Conservation (phyloP, 805 yeast genomes). For the Tetrapisispora arboricola region DNA sequence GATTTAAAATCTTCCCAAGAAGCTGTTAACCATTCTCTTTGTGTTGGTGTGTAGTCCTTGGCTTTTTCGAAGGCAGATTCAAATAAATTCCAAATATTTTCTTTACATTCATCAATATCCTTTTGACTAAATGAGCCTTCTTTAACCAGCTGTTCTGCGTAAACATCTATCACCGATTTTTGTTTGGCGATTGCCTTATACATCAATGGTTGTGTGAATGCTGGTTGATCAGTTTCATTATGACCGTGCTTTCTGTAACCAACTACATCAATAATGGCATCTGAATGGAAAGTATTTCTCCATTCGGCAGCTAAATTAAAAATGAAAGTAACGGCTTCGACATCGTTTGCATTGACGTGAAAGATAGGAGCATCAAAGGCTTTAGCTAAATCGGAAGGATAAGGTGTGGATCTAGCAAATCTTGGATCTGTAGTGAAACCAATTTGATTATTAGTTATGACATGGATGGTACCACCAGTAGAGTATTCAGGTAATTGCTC, state of each 20-base stretch:
- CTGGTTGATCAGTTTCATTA: conserved; percentile 98
- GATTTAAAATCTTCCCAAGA: conserved; percentile 99
- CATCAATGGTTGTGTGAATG: conserved; percentile 98
- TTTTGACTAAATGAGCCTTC: conserved; percentile 86
- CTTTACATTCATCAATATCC: conserved; percentile 91
- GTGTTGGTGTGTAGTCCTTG: conserved; percentile 80
- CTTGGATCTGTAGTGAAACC: conserved; percentile 99
- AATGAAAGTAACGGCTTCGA: conserved; percentile 83
- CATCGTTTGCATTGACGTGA: conserved; percentile 98
- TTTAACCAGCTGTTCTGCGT: conserved; percentile 63
- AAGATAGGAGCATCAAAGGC: conserved; percentile 95
- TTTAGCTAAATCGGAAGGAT: conserved; percentile 96
- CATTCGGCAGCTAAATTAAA: conserved; percentile 97
- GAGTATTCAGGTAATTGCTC: conserved; percentile 86
- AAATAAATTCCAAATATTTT: conserved; percentile 93
- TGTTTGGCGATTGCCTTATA: conserved; percentile 83
- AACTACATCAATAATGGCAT: conserved; percentile 91
- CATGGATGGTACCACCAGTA: conserved; percentile 97
- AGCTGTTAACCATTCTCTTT: conserved; percentile 96
- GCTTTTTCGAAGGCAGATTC: conserved; percentile 85
- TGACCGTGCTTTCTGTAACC: conserved; percentile 99
- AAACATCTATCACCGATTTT: conserved; percentile 79
- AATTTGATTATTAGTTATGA: conserved; percentile 94
- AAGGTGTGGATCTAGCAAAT: conserved; percentile 93
- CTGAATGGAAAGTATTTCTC: conserved; percentile 94